Evolutionary conservation across 306 rosid genomes (phyloP).

Genomic region (Inga laurina): DNA sequence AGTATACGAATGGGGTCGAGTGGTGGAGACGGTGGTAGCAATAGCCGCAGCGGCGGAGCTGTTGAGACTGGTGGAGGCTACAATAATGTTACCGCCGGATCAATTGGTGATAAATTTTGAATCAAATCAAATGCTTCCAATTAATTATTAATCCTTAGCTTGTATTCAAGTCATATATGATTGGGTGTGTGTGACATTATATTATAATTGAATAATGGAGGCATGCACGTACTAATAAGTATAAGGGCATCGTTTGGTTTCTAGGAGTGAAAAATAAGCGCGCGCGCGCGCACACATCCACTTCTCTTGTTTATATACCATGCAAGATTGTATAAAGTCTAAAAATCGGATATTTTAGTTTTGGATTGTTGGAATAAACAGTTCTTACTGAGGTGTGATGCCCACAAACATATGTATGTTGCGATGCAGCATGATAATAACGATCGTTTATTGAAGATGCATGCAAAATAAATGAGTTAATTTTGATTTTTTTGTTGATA

Average conservation of each 20-base stretch:
- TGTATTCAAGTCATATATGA: neutral
- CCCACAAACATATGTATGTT: neutral
- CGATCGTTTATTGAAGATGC: neutral
- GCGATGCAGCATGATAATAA: no score
- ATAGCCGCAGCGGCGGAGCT: neutral
- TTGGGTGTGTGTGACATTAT: neutral
- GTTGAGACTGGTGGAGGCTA: neutral
- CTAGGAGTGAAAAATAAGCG: neutral
- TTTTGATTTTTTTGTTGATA: no score
- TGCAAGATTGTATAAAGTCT: neutral
- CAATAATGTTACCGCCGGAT: neutral
- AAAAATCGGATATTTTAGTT: neutral
- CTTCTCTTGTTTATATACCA: neutral
- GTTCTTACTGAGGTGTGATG: neutral
- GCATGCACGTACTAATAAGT: neutral
- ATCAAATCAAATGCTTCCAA: neutral
- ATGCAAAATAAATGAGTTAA: no score
- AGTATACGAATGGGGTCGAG: neutral
- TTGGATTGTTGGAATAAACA: neutral
- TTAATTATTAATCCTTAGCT: neutral
- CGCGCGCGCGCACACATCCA: no score
- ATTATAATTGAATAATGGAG: neutral
- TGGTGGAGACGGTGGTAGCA: neutral
- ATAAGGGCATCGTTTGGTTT: neutral
- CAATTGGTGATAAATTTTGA: neutral